Percentiles rank a stretch among this genome's conserved stretches.
Evolutionary conservation across 805 yeast genomes (phyloP).

Genomic region (Scheffersomyces ergatensis): DNA sequence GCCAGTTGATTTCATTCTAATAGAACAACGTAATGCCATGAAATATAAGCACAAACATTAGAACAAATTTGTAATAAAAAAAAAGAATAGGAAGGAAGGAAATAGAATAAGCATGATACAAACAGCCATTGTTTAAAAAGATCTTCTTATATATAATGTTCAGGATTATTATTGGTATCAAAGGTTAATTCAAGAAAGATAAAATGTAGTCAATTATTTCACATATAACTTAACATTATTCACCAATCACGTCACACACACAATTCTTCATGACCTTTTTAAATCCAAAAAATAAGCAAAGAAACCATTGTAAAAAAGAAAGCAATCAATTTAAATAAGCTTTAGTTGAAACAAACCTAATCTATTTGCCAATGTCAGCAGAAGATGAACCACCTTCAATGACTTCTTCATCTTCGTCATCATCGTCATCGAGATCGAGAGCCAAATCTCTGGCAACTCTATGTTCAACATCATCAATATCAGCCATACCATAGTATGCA

Average conservation of each 20-base stretch:
- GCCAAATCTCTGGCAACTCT: slow-evolving; percentile 57
- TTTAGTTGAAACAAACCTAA: not conserved
- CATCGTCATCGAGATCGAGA: slow-evolving; percentile 40
- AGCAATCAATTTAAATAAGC: not conserved
- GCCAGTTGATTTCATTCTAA: not conserved
- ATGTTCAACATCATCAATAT: slow-evolving; percentile 65
- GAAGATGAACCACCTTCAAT: slow-evolving; percentile 5
- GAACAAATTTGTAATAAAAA: not conserved
- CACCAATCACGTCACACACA: slow-evolving; percentile 11
- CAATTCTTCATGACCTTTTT: slow-evolving; percentile 17
- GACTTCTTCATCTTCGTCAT: slow-evolving; percentile 12
- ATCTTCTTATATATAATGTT: too few relatives aligned
- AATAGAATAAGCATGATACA: too few relatives aligned
- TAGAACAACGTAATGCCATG: not conserved
- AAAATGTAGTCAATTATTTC: too few relatives aligned
- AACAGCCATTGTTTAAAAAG: too few relatives aligned
- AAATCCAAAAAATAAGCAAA: too few relatives aligned
- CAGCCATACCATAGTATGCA: slow-evolving; percentile 82
- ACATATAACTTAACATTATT: too few relatives aligned
- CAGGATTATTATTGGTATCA: too few relatives aligned
- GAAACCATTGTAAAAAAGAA: not conserved
- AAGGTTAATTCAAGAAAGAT: too few relatives aligned
- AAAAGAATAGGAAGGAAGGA: not conserved
- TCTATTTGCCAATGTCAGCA: slow-evolving; percentile 41
- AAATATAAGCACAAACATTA: not conserved